Evolutionary conservation across 2,329 filamentous ascomycete genomes (phyloP).

Genomic region (Biscogniauxia mediterranea): DNA sequence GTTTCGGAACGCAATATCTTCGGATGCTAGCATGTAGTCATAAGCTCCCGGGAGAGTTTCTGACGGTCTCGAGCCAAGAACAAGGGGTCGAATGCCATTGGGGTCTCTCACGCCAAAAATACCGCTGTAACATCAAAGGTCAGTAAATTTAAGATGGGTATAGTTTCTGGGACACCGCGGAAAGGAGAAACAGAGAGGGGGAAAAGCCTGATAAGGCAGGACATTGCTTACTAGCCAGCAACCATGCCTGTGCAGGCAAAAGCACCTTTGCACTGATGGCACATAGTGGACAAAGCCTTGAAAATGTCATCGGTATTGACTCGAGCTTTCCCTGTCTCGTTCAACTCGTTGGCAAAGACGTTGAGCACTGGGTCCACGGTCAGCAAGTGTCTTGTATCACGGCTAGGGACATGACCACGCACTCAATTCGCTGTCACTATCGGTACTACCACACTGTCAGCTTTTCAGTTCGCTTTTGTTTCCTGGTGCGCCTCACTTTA

Average conservation of each 20-base stretch:
- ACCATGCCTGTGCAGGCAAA: conserved; percentile 86
- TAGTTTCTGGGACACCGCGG: no score
- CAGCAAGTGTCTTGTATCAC: neutral
- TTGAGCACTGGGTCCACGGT: conserved; percentile 51
- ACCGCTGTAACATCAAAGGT: neutral
- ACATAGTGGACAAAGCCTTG: conserved; percentile 68
- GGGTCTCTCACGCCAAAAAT: conserved; percentile 55
- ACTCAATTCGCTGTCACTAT: no score
- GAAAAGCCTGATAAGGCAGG: neutral
- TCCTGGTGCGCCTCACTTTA: conserved; percentile 45
- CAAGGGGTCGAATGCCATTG: conserved; percentile 76
- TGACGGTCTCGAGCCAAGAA: conserved; percentile 64
- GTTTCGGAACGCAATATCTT: conserved; percentile 71
- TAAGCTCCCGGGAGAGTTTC: conserved; percentile 52
- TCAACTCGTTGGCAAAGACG: conserved; percentile 75
- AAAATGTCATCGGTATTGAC: conserved; percentile 82
- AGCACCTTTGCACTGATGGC: conserved; percentile 69
- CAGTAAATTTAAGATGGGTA: neutral
- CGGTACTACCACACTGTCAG: no score
- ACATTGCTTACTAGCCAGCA: conserved; percentile 54
- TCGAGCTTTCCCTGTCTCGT: conserved; percentile 80
- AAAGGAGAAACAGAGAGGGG: no score
- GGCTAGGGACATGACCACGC: no score
- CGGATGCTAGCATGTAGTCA: conserved; percentile 81
- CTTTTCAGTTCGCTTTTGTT: no score